Conservation (phyloP, 2,329 filamentous ascomycete species). For the Epichloe brachyelytri region DNA sequence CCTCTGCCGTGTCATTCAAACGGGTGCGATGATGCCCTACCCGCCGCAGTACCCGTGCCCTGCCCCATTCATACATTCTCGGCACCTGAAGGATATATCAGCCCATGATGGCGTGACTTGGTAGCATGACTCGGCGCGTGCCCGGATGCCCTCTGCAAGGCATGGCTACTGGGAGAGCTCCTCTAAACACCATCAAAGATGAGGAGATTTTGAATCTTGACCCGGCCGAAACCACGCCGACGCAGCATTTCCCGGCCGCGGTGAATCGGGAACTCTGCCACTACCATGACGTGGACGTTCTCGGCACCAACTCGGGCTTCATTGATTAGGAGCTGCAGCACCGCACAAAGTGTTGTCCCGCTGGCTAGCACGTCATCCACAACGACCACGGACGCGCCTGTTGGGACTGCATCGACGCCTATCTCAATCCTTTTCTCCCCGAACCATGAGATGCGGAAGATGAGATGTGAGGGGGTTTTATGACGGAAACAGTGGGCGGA, state of each 20-base stretch:
- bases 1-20: no score
- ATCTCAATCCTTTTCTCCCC: conserved; percentile 35
- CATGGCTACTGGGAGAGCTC: not conserved
- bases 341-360: conserved; percentile 39
- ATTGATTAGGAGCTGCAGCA: conserved; percentile 31
- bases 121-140: no score
- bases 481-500: conserved; percentile 36
- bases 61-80: no score
- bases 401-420: conserved; percentile 25
- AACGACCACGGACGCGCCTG: conserved; percentile 33
- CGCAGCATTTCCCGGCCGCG: conserved; percentile 34
- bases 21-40: no score
- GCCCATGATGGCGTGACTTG: no score
- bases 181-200: conserved; percentile 20
- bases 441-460: conserved; percentile 17
- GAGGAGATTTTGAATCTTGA: conserved; percentile 39
- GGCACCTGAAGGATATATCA: no score
- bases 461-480: conserved; percentile 37
- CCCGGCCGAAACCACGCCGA: conserved; percentile 33
- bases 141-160: no score
- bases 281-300: conserved; percentile 34
- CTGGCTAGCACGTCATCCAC: conserved; percentile 48
- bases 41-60: no score
- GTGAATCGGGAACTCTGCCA: conserved; percentile 46
- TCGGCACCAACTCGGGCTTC: conserved; percentile 27